Base-by-base conservation (phyloP, 2,329 filamentous ascomycete genomes). In the Fusarium secorum region DNA sequence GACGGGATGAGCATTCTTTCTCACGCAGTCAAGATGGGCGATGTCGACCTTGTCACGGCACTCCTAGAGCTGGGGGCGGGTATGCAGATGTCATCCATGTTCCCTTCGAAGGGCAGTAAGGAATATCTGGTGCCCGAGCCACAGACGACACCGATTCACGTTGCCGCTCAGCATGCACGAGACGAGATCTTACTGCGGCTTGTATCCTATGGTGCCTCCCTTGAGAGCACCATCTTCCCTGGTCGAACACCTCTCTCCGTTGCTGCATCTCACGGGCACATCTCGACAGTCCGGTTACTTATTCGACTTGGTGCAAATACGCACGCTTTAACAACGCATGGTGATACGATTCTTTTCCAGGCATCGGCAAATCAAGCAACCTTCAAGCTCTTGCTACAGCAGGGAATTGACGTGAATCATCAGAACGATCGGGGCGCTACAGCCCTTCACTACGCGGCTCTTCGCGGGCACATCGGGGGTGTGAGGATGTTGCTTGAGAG, bases 1-100 rank as follows among this genome's bases (percentile, higher is more conserved):
- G 75, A 76, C 33, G 76, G 74, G 17, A 76, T 78, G 73, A 75
- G 74, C 46, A 76, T 78, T 39, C 72, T 78, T 26, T 70, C 74
- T 26, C 73, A 78, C 46, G 76, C 75, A 22, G 75, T 78, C 30
- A 75, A 76, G 39, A 59, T 74, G 22, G 73, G 73, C 11, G 72
- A 76, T 15, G 33, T 72, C 35, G 65, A 69, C 22, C 56, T 77
- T 8, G 74, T 76, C 17, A 72, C 67, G 46, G 60, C 64, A 15
- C 64, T 76, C n/a, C 62, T 76, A 5, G 68, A 76, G 28, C 64
- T 60, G 35, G 75, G 75, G 18, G 74, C 72, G 18, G 65, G 75
- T 32, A 63, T 77, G 60, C 66, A 65, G 20, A 41, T 71, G 55
- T 42, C 48, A 24, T 49, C 59, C 11, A 51, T 57, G 39, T 42